Percentiles rank a stretch among this genome's conserved stretches.
These are phyloP conservation scores for Colletotrichum zoysiae DNA, from an alignment of 2,329 filamentous ascomycete genomes.

Conservation along the genomic window DNA sequence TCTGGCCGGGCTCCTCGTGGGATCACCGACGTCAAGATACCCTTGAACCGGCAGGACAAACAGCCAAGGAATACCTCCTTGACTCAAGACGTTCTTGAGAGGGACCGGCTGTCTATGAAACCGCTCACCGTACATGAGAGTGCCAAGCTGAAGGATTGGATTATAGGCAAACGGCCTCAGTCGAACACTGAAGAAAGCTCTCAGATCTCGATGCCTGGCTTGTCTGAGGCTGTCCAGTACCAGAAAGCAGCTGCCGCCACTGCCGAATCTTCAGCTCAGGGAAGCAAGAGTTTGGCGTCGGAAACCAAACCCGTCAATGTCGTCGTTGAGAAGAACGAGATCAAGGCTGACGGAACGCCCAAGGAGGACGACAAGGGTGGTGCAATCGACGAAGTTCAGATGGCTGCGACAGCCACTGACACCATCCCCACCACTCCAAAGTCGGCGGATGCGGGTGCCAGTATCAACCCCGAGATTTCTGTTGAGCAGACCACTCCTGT, in stretches of 20 bases:
- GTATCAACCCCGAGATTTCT: background rate
- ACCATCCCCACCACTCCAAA: background rate
- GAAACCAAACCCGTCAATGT: background rate
- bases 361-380: background rate
- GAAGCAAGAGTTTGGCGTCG: background rate
- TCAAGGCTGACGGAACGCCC: background rate
- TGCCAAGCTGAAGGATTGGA: background rate
- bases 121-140: background rate
- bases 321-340: background rate
- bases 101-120: background rate
- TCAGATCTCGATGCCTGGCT: slow-evolving; percentile 15
- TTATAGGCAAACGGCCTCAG: background rate
- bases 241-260: background rate
- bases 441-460: background rate
- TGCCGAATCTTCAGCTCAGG: background rate
- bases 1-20: slow-evolving; percentile 20
- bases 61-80: background rate
- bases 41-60: background rate
- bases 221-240: slow-evolving; percentile 7
- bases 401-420: background rate
- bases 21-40: slow-evolving; percentile 29
- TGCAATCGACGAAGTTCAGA: background rate
- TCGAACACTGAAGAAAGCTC: background rate
- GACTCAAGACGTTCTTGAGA: background rate
- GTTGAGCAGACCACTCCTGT: background rate